phyloP scores from a whole-genome alignment of 768 basidiomycete species.

The Rhodotorula paludigena region DNA sequence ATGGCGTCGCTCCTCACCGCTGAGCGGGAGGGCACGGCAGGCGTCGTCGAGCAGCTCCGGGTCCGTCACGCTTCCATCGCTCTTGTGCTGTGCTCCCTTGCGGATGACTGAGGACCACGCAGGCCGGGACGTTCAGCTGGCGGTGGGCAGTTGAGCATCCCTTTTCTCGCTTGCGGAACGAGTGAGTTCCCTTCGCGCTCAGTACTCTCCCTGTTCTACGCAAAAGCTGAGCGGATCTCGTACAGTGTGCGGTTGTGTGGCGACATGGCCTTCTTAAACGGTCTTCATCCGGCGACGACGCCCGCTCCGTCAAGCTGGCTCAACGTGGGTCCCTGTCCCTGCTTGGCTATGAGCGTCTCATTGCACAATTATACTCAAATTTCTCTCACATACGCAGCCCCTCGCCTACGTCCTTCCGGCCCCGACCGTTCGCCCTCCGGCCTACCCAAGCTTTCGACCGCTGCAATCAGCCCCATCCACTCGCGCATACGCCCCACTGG shows the following conservation, averaged over 20 bases:
- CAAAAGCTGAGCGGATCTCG: fast-evolving
- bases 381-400: not conserved
- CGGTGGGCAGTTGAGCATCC: slow-evolving; percentile 19
- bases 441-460: too few relatives aligned
- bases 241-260: not conserved
- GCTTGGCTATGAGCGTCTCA: too few relatives aligned
- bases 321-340: not conserved
- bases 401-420: not conserved
- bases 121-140: slow-evolving; percentile 17
- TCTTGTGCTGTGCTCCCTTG: too few relatives aligned
- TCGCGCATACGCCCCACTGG: too few relatives aligned
- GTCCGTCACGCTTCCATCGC: not conserved
- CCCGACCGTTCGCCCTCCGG: too few relatives aligned
- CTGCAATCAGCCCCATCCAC: too few relatives aligned
- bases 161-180: not conserved
- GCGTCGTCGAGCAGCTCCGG: not conserved
- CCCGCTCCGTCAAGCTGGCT: slow-evolving; percentile 3
- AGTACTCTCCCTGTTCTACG: not conserved
- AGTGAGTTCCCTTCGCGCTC: not conserved
- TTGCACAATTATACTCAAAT: too few relatives aligned
- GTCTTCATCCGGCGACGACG: not conserved
- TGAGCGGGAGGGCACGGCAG: slow-evolving; percentile 1
- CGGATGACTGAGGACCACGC: not conserved
- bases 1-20: slow-evolving; percentile 13
- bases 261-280: slow-evolving; percentile 8